Evolutionary conservation across 192 early-diverging fungal genomes (phyloP), one percentile per base, ranked within the genome.

Genomic region (Entophlyctis luteolus): DNA sequence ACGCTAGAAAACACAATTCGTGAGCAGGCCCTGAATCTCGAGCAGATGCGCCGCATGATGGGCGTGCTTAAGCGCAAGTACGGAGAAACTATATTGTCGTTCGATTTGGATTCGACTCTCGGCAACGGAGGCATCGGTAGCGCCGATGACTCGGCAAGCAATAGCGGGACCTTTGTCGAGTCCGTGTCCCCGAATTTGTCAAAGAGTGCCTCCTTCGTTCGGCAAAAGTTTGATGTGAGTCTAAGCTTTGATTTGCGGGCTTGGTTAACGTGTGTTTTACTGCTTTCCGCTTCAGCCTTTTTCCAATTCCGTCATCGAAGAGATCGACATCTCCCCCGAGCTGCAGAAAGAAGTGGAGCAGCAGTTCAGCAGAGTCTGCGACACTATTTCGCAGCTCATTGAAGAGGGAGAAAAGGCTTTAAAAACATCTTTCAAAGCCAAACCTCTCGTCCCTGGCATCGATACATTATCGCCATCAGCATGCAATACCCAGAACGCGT

Each of bases 1-100:
- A 77, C 77, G 8, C 62, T 81, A 3, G 79, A 81, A 47, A 70
- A 66, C 34, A 81, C 79, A n/a, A 79, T 81, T 31, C 67, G 79
- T 4, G 67, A 81, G 48, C 79, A 81, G 62, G 50, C 79, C 2
- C 68, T 66, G 14, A 55, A 52, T 34, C 58, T 81, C 42, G 72
- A 81, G 37, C 52, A 75, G 20, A 72, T 78, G 77, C 48, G 70
- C 5, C 22, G 42, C 32, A 60, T 67, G 28, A 29, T 75, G 14
- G 77, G 56, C 4, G 27, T 65, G 14, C n/a, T 71, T 20, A 65
- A 62, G 28, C 60, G 69, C n/a, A 57, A 49, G 16, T 23, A 29
- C 1, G 23, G 29, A 6, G 27, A 25, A 18, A 29, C 55, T 6
- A 28, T 6, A 0, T 16, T 45, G n/a, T n/a, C n/a, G 42, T 45